A percentile compares a stretch with the other conserved stretches of the same genome.
Conservation (phyloP, 2,329 filamentous ascomycete species). For the Meredithiella fracta region DNA sequence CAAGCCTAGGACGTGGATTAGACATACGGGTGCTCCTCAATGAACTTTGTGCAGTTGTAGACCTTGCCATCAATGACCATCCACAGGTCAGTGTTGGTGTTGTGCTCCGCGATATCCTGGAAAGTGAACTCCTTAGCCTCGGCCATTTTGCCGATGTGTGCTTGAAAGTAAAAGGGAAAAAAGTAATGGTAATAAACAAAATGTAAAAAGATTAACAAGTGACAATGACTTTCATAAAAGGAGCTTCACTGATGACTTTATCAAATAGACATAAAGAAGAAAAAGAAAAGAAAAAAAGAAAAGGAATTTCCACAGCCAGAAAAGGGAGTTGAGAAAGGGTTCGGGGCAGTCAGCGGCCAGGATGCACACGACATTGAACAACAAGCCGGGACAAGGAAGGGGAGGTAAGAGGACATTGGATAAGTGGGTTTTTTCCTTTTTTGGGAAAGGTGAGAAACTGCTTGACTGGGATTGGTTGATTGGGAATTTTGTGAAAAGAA, state of each 20-base stretch:
- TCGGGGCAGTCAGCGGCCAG: not conserved
- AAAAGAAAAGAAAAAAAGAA: not conserved
- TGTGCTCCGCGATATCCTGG: conserved; percentile 69
- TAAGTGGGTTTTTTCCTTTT: not conserved
- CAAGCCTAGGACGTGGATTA: not conserved
- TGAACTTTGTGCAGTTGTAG: conserved; percentile 76
- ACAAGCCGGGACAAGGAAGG: not conserved
- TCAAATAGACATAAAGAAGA: no score
- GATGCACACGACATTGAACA: not conserved
- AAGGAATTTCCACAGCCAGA: not conserved
- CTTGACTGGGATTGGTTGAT: not conserved
- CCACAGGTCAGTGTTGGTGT: conserved; percentile 85
- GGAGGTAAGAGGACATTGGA: not conserved
- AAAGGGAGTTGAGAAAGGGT: conserved; percentile 3
- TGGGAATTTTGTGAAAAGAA: no score
- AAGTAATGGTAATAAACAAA: not conserved
- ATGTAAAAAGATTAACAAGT: not conserved
- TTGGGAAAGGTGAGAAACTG: not conserved
- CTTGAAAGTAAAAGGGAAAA: conserved; percentile 4
- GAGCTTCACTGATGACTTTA: not conserved
- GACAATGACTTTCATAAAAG: not conserved
- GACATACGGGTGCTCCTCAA: conserved; percentile 87
- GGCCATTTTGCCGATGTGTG: not conserved
- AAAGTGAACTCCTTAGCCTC: conserved; percentile 44
- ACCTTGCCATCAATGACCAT: conserved; percentile 92